Conservation (phyloP, 257 asterid species). For the Ophiorrhiza pumila region DNA sequence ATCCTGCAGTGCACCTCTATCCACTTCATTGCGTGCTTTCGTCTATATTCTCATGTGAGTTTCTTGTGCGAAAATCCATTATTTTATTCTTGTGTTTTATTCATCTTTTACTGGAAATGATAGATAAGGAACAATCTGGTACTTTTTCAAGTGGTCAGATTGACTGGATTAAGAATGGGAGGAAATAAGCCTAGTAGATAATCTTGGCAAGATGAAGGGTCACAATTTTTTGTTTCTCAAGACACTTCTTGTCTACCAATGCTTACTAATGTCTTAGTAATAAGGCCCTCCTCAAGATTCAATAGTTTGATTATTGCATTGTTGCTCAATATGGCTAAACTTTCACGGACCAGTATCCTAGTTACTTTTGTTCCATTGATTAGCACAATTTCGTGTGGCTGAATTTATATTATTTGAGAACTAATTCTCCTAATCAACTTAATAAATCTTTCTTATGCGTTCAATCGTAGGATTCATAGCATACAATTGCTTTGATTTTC, state of each 20-base stretch:
- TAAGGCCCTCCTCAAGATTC: not conserved
- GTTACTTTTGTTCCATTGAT: too few species aligned
- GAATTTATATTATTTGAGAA: not conserved
- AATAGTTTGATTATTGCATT: not conserved
- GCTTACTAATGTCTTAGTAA: not conserved
- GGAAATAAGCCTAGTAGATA: not conserved
- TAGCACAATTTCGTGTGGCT: not conserved
- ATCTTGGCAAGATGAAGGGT: not conserved
- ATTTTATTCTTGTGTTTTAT: not conserved
- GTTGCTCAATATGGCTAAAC: not conserved
- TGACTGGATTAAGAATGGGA: not conserved
- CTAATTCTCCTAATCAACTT: not conserved
- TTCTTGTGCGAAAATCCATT: not conserved
- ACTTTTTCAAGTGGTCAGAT: not conserved
- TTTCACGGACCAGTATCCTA: not conserved
- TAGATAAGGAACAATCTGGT: not conserved
- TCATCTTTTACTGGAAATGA: not conserved
- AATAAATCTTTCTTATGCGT: too few species aligned
- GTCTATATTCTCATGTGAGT: slow-evolving; percentile 11
- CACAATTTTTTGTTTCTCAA: not conserved
- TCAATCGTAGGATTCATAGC: not conserved
- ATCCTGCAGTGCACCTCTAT: not conserved
- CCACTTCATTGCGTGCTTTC: not conserved
- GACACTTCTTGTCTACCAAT: not conserved
- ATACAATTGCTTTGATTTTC: not conserved